phyloP scores from a whole-genome alignment of 2,329 filamentous ascomycete species.

The Sarocladiaceae sp. region DNA sequence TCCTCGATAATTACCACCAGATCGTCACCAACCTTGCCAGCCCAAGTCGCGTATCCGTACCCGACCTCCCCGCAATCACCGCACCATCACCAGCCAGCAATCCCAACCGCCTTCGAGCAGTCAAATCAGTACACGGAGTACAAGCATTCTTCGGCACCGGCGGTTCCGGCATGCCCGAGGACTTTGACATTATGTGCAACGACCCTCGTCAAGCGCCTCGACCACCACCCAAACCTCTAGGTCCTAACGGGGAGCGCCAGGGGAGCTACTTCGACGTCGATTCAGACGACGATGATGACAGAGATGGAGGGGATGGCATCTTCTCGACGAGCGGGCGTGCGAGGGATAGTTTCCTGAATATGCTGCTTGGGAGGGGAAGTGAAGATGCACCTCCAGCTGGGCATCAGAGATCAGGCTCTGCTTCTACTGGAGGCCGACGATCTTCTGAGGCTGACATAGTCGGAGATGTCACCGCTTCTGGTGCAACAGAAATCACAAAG shows the following conservation, averaged over 20 bases:
- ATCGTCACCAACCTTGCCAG: conserved; percentile 9
- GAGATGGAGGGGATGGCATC: background rate
- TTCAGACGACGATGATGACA: conserved; percentile 4
- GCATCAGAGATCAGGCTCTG: background rate
- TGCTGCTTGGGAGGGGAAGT: background rate
- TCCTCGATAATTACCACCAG: conserved; percentile 4
- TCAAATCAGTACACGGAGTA: too few species aligned
- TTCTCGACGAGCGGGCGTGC: background rate
- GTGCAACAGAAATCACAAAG: background rate
- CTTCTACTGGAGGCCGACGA: conserved; percentile 1
- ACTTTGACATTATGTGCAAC: background rate
- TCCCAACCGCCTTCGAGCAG: background rate
- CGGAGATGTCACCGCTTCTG: background rate
- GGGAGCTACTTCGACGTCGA: conserved; percentile 5
- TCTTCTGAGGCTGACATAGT: background rate
- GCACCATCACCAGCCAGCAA: background rate
- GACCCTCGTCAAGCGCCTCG: background rate
- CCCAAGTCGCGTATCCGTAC: background rate
- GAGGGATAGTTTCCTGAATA: conserved; percentile 6
- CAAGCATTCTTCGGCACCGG: background rate
- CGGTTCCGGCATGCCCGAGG: background rate
- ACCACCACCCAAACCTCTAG: background rate
- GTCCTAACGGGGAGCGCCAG: background rate
- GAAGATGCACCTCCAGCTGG: background rate
- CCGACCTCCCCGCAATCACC: background rate